Evolutionary conservation across 2,329 filamentous ascomycete genomes (phyloP), one percentile per base, ranked within the genome.

Genomic region (Penicillium sp.): DNA sequence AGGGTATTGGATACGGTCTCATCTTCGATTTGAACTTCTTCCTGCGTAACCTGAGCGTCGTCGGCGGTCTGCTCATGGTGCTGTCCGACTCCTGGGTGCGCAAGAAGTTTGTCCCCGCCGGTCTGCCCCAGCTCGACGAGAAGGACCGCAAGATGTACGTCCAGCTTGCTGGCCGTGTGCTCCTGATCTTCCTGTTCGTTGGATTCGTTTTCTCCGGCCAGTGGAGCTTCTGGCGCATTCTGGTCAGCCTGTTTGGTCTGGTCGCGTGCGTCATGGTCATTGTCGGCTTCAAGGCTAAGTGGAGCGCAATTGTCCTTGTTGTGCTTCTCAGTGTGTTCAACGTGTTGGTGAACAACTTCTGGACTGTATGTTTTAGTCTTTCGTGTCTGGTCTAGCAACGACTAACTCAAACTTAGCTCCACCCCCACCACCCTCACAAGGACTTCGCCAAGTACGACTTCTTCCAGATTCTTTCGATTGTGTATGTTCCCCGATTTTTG

Each of bases 81-180:
- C 83, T 99, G 46, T 97, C 92, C 40, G 94, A 99, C 79, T 96
- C 90, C 55, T 97, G 93, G 92, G 92, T 97, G 62, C 89, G 92
- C 78, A 97, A 97, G 86, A 90, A 87, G 75, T 96, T 97, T 80
- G 93, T 92, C 3, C 96, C 96, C 60, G 94, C 94, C 46, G 94
- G 94, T 46, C 84, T 99, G 51, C 94, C 94, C 47, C 86, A 90
- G 75, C 85, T 99, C 51, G 94, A 97, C 73, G 94, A 99, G 82
- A 97, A 97, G 86, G 94, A 99, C 76, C 90, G 92, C 79, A 99
- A 97, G 85, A 97, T 97, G 93, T 99, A 99, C 83, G 95, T 99
- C 79, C 94, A 97, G 85, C 88, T 99, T 59, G 94, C 94, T 64
- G 94, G 94, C 33, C 88, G 94, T 66, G 90, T 99, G 33, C 83